A percentile compares a stretch with the other conserved stretches of the same genome.
Conservation (phyloP, 305 asterid species). For the Stenogyne calaminthoides region DNA sequence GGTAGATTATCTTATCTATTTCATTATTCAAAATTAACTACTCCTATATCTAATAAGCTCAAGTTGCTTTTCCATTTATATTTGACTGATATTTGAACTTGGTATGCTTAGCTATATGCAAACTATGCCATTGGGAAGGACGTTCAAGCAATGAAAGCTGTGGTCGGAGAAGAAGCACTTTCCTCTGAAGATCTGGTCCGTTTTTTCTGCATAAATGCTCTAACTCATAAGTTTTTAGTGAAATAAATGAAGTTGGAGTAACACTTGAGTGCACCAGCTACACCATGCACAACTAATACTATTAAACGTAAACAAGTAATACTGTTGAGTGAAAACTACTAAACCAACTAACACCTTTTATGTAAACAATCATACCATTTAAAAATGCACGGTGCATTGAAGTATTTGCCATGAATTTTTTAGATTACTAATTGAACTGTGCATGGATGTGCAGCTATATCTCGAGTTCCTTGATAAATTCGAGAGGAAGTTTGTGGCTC, state of each 20-base stretch:
- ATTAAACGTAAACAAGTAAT: too few species aligned
- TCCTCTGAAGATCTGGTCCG: conserved; percentile 83
- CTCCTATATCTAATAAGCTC: background rate
- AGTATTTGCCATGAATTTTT: too few species aligned
- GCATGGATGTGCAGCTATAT: conserved; percentile 48
- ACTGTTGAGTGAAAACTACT: too few species aligned
- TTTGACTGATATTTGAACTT: background rate
- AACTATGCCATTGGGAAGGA: conserved; percentile 89
- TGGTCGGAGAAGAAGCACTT: conserved; percentile 92
- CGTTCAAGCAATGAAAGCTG: conserved; percentile 94
- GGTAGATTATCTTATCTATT: conserved; percentile 38
- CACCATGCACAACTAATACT: too few species aligned
- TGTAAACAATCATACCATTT: too few species aligned
- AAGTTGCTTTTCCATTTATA: background rate
- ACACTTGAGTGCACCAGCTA: too few species aligned
- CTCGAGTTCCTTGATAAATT: conserved; percentile 86
- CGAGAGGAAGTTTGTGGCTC: conserved; percentile 81
- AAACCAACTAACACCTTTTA: too few species aligned
- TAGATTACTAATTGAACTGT: too few species aligned
- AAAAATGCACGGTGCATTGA: background rate
- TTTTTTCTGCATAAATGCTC: too few species aligned
- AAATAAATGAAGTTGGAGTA: too few species aligned
- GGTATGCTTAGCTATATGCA: conserved; percentile 59
- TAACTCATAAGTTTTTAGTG: too few species aligned
- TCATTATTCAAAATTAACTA: background rate